Base-by-base conservation (phyloP, 805 yeast genomes). In the Candida ponderosae region DNA sequence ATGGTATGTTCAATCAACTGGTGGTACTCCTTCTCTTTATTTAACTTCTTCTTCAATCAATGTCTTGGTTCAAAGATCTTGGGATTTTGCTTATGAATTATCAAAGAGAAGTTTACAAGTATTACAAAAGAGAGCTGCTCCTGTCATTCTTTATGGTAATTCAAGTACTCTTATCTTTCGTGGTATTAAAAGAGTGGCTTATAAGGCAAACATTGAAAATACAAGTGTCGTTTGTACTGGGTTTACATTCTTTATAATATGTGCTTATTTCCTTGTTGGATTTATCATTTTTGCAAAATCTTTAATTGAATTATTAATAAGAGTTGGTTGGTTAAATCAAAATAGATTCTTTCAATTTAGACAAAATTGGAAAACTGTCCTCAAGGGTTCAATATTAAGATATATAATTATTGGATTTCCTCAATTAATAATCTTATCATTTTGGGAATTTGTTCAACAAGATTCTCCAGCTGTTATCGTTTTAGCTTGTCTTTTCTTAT, bases 381-480 rank as follows among this genome's bases (percentile, higher is more conserved):
- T 87, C 46, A 88, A 85, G 57, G 96, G 96, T 33, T 69, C 93
- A 3, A 46, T 89, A 37, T 70, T 85, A 46, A 74, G 94, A 57
- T 82, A 87, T 51, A 70, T 86, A 39, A 81, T 74, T 50, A 85
- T 89, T 54, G 96, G 95, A 0, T 87, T 85, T 59, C 78, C 94
- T 3, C 95, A 88, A 57, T 61, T 89, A 40, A 67, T 79, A 15
- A 74, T 88, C 36, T 69, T 89, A 40, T 79, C 95, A 10, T 66
- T 88, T 38, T 89, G 94, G 93, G 96, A 89, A 63, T 88, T 87
- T 58, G 75, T 81, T 7, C 71, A 70, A 50, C 63, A 72, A 36
- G 96, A 89, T 53, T 87, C 96, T 1, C 82, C 94, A 1, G 96
- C 96, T 1, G 87, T 89, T 23, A 76, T 89, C 40, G 88, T 86